Base-by-base conservation (phyloP, 2,329 filamentous ascomycete species). In the Diplocarpon rosae region DNA sequence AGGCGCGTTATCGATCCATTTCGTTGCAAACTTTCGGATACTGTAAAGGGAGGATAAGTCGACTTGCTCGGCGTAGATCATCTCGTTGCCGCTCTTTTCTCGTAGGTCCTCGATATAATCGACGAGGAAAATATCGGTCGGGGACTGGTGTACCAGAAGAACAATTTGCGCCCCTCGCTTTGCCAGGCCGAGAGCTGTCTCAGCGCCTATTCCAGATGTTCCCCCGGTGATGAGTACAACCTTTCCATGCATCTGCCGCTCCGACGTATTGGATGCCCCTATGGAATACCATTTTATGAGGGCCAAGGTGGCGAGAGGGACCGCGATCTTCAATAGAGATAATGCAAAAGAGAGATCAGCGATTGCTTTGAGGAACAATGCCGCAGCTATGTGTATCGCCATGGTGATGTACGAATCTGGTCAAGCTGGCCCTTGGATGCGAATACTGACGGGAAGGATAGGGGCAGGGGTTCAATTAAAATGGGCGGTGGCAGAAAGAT, bases 1-100 rank as follows among this genome's bases (percentile, higher is more conserved):
- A 2, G 92, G 90, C 16, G 85, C 77, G 63, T 95, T 96, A 64
- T 98, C 90, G 53, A 98, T 87, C 90, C 93, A 98, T 68, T 87
- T 90, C 0, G 92, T 98, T 11, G 92, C 92, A 62, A 98, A 98
- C 51, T 81, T 74, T 32, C 92, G 84, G 56, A 98, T 82, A 63
- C 85, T 93, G 63, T 95, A 79, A n/a, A 98, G 70, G 13, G 83
- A 90, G 11, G 82, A 69, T 24, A 98, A 76, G 60, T 98, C 88
- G 56, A 95, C 87, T 65, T 95, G 85, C 64, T 98, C 92, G 48
- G 92, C 88, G 58, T 94, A 96, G 55, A 98, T 86, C 59, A 98
- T 72, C 47, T 89, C 72, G 66, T 96, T 96, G 28, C 76, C 73
- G 7, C 87, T 86, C 43, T 73, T 70, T 24, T 73, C 69, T 44